phyloP scores from a whole-genome alignment of 1,284 basidiomycete genomes.

The Coniferiporia weirii region DNA sequence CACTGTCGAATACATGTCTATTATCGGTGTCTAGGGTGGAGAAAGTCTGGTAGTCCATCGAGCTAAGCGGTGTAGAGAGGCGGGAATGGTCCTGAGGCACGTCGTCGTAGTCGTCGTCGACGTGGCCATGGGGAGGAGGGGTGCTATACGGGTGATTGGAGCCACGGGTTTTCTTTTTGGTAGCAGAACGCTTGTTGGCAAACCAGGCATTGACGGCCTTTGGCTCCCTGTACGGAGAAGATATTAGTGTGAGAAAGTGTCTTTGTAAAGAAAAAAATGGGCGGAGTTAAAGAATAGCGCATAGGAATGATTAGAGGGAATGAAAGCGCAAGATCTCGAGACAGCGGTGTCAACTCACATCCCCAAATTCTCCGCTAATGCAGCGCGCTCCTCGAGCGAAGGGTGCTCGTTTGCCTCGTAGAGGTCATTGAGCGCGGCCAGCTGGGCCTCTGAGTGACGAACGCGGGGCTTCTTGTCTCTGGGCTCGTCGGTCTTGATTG shows the following conservation, averaged over 20 bases:
- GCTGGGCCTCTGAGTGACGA: constrained; percentile 63
- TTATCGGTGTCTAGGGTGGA: constrained; percentile 40
- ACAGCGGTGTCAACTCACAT: constrained; percentile 48
- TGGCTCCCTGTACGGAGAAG: constrained; percentile 50
- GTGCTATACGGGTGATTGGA: constrained; percentile 24
- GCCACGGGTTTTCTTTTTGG: constrained; percentile 60
- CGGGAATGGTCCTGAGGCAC: constrained; percentile 12
- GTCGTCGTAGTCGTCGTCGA: constrained; percentile 41
- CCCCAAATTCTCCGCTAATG: constrained; percentile 62
- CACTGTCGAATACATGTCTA: constrained; percentile 35
- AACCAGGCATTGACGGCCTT: constrained; percentile 83
- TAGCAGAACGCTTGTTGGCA: constrained; percentile 77
- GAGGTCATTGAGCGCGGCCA: constrained; percentile 68
- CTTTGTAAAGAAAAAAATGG: constrained; percentile 1
- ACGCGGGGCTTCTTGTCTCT: constrained; percentile 66
- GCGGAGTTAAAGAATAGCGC: constrained; percentile 18
- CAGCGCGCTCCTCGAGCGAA: constrained; percentile 57
- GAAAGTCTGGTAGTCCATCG: constrained; percentile 19
- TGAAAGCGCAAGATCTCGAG: constrained; percentile 12
- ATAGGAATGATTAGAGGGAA: constrained; percentile 3
- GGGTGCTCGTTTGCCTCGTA: constrained; percentile 73
- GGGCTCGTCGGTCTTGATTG: constrained; percentile 24
- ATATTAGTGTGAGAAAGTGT: background rate
- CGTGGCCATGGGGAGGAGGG: constrained; percentile 30
- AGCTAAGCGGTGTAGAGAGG: constrained; percentile 15